Percentiles rank a stretch among this genome's conserved stretches.
These are phyloP conservation scores for Fusarium veterinarium DNA, from an alignment of 2,329 filamentous ascomycete genomes.

Conservation along the genomic window DNA sequence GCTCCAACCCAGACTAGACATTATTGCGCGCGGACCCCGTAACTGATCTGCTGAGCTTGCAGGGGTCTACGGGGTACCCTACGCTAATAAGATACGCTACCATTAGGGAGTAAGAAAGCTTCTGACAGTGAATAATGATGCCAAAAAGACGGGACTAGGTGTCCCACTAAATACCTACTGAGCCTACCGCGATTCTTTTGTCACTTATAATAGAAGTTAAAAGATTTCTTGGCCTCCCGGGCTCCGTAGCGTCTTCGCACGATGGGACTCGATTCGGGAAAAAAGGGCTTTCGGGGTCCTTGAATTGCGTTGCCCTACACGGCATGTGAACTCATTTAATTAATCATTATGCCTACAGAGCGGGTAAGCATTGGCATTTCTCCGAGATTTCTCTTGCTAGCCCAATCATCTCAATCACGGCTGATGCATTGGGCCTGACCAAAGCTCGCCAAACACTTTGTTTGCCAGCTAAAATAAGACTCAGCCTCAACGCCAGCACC, in stretches of 20 bases:
- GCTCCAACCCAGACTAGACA: neutral
- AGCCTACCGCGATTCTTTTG: neutral
- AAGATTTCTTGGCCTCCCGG: neutral
- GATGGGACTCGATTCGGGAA: neutral
- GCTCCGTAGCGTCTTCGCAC: neutral
- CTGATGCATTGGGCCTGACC: neutral
- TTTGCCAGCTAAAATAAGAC: neutral
- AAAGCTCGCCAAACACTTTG: neutral
- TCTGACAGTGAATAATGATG: neutral
- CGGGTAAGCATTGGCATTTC: neutral
- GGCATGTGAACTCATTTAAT: neutral
- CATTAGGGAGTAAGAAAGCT: neutral
- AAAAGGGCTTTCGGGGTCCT: neutral
- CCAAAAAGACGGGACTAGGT: no score
- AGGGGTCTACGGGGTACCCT: neutral
- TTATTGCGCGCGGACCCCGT: neutral
- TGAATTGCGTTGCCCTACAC: neutral
- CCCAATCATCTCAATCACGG: neutral
- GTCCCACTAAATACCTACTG: rapidly evolving
- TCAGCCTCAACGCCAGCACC: neutral
- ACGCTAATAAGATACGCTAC: neutral
- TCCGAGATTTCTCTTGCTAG: neutral
- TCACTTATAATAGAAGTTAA: rapidly evolving
- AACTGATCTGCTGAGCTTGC: neutral
- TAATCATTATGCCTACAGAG: neutral